Base-by-base conservation (phyloP, 768 basidiomycete species). In the Trametes cinnabarina region DNA sequence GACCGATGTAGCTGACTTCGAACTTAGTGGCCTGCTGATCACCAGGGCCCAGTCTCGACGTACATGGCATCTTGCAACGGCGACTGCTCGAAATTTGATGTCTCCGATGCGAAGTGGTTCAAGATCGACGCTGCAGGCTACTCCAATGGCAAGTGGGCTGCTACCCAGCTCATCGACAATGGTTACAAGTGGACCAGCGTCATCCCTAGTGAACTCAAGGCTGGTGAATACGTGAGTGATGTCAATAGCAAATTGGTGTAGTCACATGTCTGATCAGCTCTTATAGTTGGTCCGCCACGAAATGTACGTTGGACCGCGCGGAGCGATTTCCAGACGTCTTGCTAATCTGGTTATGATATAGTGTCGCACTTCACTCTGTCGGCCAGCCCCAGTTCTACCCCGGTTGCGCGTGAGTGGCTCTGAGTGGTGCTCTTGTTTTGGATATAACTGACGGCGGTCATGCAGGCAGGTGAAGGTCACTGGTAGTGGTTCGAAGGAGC, bases 1-100 rank as follows among this genome's bases (percentile, higher is more conserved):
- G 32, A 15, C 11, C 23, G 26, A 12, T 30, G 37, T 35, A n/a
- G 49, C n/a, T 60, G 12, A 59, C 23, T 53, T 22, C 34, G 37
- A 40, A 22, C 22, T 6, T 35, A 70, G 70, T 70, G 70, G 69
- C 69, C 66, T 17, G 55, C 55, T 26, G 80, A 80, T 62, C 81
- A 80, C 65, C 70, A 76, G 65, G 79, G 80, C 4, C 79, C 78
- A 25, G 75, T 80, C 20, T 77, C 76, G 25, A 80, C 77, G n/a
- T 80, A 80, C 64, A 81, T 82, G 79, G 70, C 78, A 26, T 76
- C 76, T 12, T 82, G 80, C 66, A 72, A 72, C 52, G 77, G 75
- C 22, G 73, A 76, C 51, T 82, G 80, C 61, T 34, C 51, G 12
- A 62, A 25, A 2, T 66, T 68, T 47, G 58, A 64, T 55, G 74